These are phyloP conservation scores for Backusella morwellensis DNA, from an alignment of 192 early-diverging fungal species.

Conservation along the genomic window DNA sequence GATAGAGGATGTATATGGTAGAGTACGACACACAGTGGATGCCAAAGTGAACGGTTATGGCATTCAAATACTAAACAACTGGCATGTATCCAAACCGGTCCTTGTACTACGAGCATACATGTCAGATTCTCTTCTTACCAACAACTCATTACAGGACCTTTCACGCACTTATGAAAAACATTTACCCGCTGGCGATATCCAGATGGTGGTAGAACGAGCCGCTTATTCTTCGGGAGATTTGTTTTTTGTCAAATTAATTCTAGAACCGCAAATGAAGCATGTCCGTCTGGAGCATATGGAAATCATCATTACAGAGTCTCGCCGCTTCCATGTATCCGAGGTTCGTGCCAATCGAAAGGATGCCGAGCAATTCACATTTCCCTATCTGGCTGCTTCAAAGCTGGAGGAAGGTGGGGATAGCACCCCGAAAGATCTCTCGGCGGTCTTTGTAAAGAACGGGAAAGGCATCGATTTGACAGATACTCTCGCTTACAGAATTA, in stretches of 20 bases:
- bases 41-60: slow-evolving; percentile 9
- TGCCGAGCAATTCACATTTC: slow-evolving; percentile 4
- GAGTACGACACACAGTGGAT: slow-evolving; percentile 21
- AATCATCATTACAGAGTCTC: slow-evolving; percentile 7
- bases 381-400: not conserved
- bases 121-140: slow-evolving; percentile 21
- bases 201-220: slow-evolving; percentile 15
- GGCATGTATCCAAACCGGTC: slow-evolving; percentile 17
- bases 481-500: slow-evolving; percentile 18
- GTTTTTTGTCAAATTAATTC: slow-evolving; percentile 7
- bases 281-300: slow-evolving; percentile 22
- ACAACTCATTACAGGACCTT: slow-evolving; percentile 22
- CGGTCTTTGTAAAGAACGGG: not conserved
- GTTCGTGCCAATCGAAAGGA: slow-evolving; percentile 15
- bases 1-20: slow-evolving; percentile 24
- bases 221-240: slow-evolving; percentile 28
- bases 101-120: slow-evolving; percentile 27
- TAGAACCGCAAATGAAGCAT: slow-evolving; percentile 25
- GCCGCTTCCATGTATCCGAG: slow-evolving; percentile 15
- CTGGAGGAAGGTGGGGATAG: not conserved
- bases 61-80: slow-evolving; percentile 7
- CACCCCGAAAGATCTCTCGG: not conserved
- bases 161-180: slow-evolving; percentile 28
- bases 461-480: slow-evolving; percentile 13
- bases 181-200: slow-evolving; percentile 6